Base-by-base conservation (phyloP, 176 grass and related monocot species). In the Poa pratensis region DNA sequence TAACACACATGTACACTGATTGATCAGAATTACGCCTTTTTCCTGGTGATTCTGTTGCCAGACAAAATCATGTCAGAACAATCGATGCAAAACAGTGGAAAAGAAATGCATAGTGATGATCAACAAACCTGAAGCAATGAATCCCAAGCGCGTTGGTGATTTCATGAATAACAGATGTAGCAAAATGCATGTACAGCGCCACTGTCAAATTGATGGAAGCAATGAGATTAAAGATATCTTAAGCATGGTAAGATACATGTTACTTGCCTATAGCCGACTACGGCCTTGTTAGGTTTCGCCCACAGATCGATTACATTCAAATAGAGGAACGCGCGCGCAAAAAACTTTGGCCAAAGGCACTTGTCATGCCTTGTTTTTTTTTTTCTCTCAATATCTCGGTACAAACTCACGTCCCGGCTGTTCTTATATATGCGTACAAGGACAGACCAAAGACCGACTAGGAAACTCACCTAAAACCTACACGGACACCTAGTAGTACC, bases 141-240 rank as follows among this genome's bases (percentile, higher is more conserved):
- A 98, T 98, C 77, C 93, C 96, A 64, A 98, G 93, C 1, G 93
- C 96, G 35, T 94, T 94, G 27, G 93, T 95, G 43, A 98, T 98
- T 88, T 98, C 96, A 85, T 94, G 89, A 84, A 98, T 94, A 73
- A 98, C 96, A 4, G 96, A 98, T n/a, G 96, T 98, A 66, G 93
- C 96, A 86, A 98, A 98, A 89, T 98, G 86, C 80, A 98, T 83
- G 88, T 98, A 96, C 62, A 98, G 70, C 20, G 84, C 93, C 78
- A 95, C 96, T 98, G 89, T 73, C 71, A 68, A 45, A 22, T 79
- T 57, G 4, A 87, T 75, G 15, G 58, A 80, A 78, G 32, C 16
- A 57, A 10, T 82, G 22, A 78, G 71, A 77, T 54, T 4, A 52
- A 49, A 63, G 7, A 71, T 59, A 49, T 0, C 3, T 23, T 6